A percentile compares a stretch with the other conserved stretches of the same genome.
These are phyloP conservation scores for Debaryomyces castellii DNA, from an alignment of 805 yeast species.

Conservation along the genomic window DNA sequence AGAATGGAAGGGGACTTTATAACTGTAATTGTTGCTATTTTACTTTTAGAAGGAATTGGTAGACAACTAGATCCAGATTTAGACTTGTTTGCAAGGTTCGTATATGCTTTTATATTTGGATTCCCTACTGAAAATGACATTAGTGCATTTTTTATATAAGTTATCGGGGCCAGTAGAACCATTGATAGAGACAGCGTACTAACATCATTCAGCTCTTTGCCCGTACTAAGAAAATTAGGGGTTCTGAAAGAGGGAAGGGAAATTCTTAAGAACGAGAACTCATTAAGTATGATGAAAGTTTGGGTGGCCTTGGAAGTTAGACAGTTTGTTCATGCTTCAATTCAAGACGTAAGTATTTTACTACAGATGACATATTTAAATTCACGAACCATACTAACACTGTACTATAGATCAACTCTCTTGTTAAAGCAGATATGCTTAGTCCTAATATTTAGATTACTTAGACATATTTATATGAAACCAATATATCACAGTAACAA, in stretches of 20 bases:
- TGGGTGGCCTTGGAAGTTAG: constrained; percentile 91
- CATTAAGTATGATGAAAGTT: constrained; percentile 80
- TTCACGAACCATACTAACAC: constrained; percentile 16
- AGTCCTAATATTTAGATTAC: constrained; percentile 28
- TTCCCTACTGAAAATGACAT: constrained; percentile 37
- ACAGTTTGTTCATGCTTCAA: constrained; percentile 78
- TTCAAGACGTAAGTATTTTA: constrained; percentile 63
- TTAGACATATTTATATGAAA: too few species aligned
- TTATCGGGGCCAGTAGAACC: neutral
- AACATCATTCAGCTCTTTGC: constrained; percentile 61
- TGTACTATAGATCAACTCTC: constrained; percentile 34
- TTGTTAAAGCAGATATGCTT: constrained; percentile 46
- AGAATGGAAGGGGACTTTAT: constrained; percentile 97
- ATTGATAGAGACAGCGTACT: constrained; percentile 11
- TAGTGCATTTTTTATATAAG: constrained; percentile 8
- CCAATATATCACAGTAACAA: too few species aligned
- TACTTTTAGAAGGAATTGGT: constrained; percentile 92
- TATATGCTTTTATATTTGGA: constrained; percentile 47
- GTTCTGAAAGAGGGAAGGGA: constrained; percentile 63
- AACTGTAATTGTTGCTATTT: constrained; percentile 90
- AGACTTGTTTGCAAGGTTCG: constrained; percentile 95
- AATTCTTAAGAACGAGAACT: constrained; percentile 53
- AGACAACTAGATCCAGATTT: constrained; percentile 89
- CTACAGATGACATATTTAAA: neutral
- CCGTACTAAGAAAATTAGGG: constrained; percentile 80